A percentile compares a stretch with the other conserved stretches of the same genome.
These are phyloP conservation scores for Pichia nanzhaoensis DNA, from an alignment of 805 yeast species.

Conservation along the genomic window DNA sequence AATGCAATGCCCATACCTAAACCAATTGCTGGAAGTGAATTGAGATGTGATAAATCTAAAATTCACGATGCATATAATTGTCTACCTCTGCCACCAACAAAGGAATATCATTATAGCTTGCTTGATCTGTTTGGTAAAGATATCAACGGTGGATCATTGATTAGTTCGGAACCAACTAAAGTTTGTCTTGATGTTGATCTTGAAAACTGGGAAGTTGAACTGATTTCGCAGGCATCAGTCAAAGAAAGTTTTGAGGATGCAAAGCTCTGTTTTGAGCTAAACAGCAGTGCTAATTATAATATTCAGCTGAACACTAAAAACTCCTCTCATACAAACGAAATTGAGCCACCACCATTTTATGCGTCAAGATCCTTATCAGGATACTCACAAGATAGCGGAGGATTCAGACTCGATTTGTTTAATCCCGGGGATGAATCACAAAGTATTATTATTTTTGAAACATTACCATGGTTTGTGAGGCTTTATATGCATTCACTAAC, in stretches of 20 bases:
- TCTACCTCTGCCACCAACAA: constrained; percentile 61
- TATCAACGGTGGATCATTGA: constrained; percentile 57
- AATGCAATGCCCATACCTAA: constrained; percentile 67
- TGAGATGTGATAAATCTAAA: constrained; percentile 67
- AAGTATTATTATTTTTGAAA: constrained; percentile 61
- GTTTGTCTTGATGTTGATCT: constrained; percentile 37
- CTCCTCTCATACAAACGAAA: constrained; percentile 36
- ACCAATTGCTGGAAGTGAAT: constrained; percentile 63
- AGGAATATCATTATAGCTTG: constrained; percentile 43
- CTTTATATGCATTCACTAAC: constrained; percentile 67
- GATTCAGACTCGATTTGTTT: constrained; percentile 68
- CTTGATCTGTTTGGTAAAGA: constrained; percentile 63
- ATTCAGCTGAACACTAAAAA: constrained; percentile 38
- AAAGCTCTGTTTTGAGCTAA: constrained; percentile 22
- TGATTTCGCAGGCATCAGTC: constrained; percentile 10
- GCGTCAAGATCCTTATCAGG: constrained; percentile 89
- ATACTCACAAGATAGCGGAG: constrained; percentile 86
- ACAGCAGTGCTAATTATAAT: constrained; percentile 27
- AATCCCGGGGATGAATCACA: constrained; percentile 52
- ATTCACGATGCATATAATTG: constrained; percentile 59
- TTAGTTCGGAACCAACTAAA: constrained; percentile 38
- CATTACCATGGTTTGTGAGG: constrained; percentile 90
- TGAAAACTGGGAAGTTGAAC: constrained; percentile 38
- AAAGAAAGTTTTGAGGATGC: constrained; percentile 1
- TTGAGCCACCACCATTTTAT: constrained; percentile 50